Base-by-base conservation (phyloP, 2,329 filamentous ascomycete species). In the Aspergillus latus region DNA sequence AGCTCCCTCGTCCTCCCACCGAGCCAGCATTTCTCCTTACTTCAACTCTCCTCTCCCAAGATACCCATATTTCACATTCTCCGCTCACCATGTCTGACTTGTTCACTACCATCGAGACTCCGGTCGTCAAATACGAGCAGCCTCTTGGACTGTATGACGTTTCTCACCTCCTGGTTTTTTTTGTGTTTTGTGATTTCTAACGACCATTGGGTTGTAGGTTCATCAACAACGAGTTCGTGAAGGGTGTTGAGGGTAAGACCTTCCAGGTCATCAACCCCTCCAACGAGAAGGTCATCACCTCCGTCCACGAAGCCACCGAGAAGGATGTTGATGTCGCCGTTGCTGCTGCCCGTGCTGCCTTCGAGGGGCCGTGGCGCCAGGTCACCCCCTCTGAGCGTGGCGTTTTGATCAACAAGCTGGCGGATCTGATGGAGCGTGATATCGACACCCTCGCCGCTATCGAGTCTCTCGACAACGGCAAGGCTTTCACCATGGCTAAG, bases 201-300 rank as follows among this genome's bases (percentile, higher is more conserved):
- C 40, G 9, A 7, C 26, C 4, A 34, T 44, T 21, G 28, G 21
- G 11, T 2, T 32, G 5, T 45, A 97, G 78, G 57, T 66, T 66
- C 63, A 66, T 66, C 46, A 63, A 66, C 63, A 64, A 64, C 29
- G 64, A 66, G 54, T 97, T 87, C 79, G 86, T 95, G 62, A 86
- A 88, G 75, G 83, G 86, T 70, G 85, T 88, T 61, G 90, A 96
- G 67, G 92, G 92, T 80, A 88, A 90, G 83, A 92, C 88, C 66
- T 93, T 96, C 71, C 91, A 96, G 78, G 89, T 92, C 75, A 88
- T 95, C 82, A 96, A 96, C 84, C 92, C 92, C 59, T 71, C 87
- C 62, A 91, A 85, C 64, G 92, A 96, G 78, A 87, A 92, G 76
- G 85, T 91, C 69, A 95, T 96, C 80, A 84, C 82, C 80, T 86